Evolutionary conservation across 2,329 filamentous ascomycete genomes (phyloP).

Genomic region (Tolypocladium tundrense): DNA sequence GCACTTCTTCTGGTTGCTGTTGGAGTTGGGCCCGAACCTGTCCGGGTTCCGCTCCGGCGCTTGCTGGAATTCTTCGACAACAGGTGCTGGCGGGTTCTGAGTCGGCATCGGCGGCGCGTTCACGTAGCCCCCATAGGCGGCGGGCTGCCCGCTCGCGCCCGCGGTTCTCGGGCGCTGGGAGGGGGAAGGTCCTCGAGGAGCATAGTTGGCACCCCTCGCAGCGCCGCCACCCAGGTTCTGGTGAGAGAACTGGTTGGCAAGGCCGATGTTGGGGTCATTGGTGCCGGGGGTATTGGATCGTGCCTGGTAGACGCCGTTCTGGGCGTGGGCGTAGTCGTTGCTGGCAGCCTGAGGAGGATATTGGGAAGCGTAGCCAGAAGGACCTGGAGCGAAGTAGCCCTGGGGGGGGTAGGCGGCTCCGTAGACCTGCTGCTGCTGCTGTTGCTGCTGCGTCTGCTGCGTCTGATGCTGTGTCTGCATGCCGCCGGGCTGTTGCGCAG

Average conservation of each 20-base stretch:
- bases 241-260: slow-evolving; percentile 93
- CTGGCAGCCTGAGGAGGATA: slow-evolving; percentile 27
- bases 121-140: slow-evolving; percentile 55
- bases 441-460: slow-evolving; percentile 22
- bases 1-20: slow-evolving; percentile 63
- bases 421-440: slow-evolving; percentile 30
- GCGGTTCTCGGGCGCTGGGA: slow-evolving; percentile 75
- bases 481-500: slow-evolving; percentile 12
- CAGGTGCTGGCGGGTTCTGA: slow-evolving; percentile 45
- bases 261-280: slow-evolving; percentile 79
- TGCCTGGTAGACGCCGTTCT: slow-evolving; percentile 35
- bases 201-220: slow-evolving; percentile 55
- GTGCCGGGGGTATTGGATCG: slow-evolving; percentile 48
- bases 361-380: slow-evolving; percentile 41
- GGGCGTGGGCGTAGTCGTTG: slow-evolving; percentile 41
- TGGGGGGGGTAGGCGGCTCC: slow-evolving; percentile 32
- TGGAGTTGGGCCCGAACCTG: slow-evolving; percentile 54
- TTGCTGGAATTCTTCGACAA: slow-evolving; percentile 55
- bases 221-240: slow-evolving; percentile 76
- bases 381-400: slow-evolving; percentile 54
- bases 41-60: slow-evolving; percentile 83
- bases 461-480: slow-evolving; percentile 20
- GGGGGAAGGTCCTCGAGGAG: slow-evolving; percentile 56
- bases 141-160: slow-evolving; percentile 54
- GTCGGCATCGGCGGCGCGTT: slow-evolving; percentile 55